Evolutionary conservation across 495 filamentous ascomycete species (phyloP), one percentile per base, ranked within the genome.

Genomic region (Lepidopterella palustris): DNA sequence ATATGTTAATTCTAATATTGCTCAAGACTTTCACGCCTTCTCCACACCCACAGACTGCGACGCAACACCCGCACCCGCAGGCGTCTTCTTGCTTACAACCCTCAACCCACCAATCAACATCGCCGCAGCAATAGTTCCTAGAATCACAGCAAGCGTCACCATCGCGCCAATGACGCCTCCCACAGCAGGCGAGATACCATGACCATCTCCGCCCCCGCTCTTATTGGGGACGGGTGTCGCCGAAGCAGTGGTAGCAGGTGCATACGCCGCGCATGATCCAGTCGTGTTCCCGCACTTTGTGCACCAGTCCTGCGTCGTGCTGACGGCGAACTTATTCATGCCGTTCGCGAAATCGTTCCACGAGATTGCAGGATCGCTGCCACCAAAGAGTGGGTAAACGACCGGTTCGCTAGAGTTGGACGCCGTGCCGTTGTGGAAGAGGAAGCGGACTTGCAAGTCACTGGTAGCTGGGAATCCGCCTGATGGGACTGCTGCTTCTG

Each of bases 341-440:
- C 80, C 74, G 0, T 64, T 61, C 3, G 69, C 68, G 74, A 95
- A 95, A 26, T 83, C 82, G 23, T 45, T 70, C 78, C 84, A 92
- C 20, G 79, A 72, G 20, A 92, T 68, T 6, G 74, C 70, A 4
- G 72, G 74, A 52, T 79, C 74, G 42, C 72, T 77, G 18, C 77
- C 76, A 5, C 72, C 68, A 58, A 95, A 92, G 3, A 95, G 77
- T 3, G 87, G 84, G 71, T 82, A 92, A 3, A 76, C 66, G 1
- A 55, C 61, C 5, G 86, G 80, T 24, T 75, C 69, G 26, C 70
- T 72, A 9, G 68, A 62, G 20, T 77, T 71, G n/a, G 79, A 79
- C 13, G 81, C 78, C 13, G 87, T 87, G 45, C 87, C 87, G 69
- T 95, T 95, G 64, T 83, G 80, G 71, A 92, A 83, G 10, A 88